phyloP scores from a whole-genome alignment of 2,329 filamentous ascomycete genomes.

The Endothia cerciana region DNA sequence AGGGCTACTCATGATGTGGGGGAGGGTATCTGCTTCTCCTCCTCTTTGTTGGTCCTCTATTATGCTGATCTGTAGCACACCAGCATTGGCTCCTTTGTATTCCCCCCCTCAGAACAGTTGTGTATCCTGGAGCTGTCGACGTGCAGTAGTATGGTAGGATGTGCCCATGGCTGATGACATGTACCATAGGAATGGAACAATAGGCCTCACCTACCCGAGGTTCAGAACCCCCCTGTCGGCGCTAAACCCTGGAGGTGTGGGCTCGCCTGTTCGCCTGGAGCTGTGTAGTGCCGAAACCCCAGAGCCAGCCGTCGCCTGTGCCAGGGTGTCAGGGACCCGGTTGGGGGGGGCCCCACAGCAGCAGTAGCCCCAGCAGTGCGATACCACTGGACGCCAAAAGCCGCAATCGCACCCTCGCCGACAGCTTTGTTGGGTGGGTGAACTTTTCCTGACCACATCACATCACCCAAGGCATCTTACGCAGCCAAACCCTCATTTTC shows the following conservation, averaged over 20 bases:
- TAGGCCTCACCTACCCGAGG: no score
- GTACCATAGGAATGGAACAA: no score
- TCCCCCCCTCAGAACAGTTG: no score
- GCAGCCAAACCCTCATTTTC: neutral
- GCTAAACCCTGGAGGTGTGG: neutral
- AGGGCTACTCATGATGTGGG: neutral
- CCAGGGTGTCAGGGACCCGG: conserved; percentile 4
- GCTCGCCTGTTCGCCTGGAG: neutral
- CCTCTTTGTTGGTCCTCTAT: neutral
- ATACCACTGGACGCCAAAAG: conserved; percentile 15
- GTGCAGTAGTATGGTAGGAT: no score
- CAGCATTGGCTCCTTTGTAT: no score
- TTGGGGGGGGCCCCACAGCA: conserved; percentile 7
- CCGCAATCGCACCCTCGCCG: neutral
- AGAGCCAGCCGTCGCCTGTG: neutral
- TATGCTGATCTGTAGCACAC: neutral
- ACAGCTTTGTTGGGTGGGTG: neutral
- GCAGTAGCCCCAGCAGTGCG: conserved; percentile 8
- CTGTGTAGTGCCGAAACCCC: conserved; percentile 2
- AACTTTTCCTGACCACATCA: conserved; percentile 11
- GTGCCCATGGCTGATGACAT: no score
- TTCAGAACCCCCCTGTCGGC: neutral
- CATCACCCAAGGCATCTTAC: neutral
- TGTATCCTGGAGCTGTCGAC: no score
- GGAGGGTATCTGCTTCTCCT: neutral